Evolutionary conservation across 2,329 filamentous ascomycete species (phyloP).

Genomic region (Penicillium sclerotigenum): DNA sequence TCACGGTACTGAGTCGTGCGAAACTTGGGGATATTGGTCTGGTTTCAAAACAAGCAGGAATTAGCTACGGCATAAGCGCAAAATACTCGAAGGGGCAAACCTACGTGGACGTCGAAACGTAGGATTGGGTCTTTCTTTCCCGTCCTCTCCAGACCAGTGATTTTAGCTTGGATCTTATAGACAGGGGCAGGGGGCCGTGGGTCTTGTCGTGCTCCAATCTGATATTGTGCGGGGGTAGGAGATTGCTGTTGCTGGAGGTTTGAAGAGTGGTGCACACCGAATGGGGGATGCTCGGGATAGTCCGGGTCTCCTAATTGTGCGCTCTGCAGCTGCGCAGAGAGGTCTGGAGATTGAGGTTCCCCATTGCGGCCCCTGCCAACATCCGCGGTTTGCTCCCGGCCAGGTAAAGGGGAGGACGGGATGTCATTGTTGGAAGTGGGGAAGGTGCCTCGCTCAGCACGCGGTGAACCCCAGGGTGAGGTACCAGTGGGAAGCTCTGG

Average conservation of each 20-base stretch:
- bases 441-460: conserved; percentile 46
- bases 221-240: conserved; percentile 49
- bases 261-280: conserved; percentile 38
- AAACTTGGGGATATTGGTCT: conserved; percentile 99
- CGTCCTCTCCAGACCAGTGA: conserved; percentile 86
- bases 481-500: conserved; percentile 56
- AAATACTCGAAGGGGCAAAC: conserved; percentile 31
- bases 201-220: conserved; percentile 39
- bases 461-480: conserved; percentile 64
- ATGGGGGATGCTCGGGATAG: conserved; percentile 35
- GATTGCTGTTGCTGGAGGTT: conserved; percentile 41
- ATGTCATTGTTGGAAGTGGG: conserved; percentile 36
- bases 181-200: conserved; percentile 57
- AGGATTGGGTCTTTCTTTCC: conserved; percentile 94
- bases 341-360: conserved; percentile 42
- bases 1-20: conserved; percentile 97
- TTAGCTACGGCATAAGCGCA: conserved; percentile 7
- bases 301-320: conserved; percentile 40
- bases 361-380: conserved; percentile 22
- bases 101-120: conserved; percentile 93
- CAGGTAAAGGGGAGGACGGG: conserved; percentile 42
- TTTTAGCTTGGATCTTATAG: conserved; percentile 88
- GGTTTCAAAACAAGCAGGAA: background rate
- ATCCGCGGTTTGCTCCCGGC: conserved; percentile 35
- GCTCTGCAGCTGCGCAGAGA: conserved; percentile 43